A percentile compares a stretch with the other conserved stretches of the same genome.
Evolutionary conservation across 2,329 filamentous ascomycete genomes (phyloP).

Genomic region (Ophiocordyceps camponoti-rufipedis): DNA sequence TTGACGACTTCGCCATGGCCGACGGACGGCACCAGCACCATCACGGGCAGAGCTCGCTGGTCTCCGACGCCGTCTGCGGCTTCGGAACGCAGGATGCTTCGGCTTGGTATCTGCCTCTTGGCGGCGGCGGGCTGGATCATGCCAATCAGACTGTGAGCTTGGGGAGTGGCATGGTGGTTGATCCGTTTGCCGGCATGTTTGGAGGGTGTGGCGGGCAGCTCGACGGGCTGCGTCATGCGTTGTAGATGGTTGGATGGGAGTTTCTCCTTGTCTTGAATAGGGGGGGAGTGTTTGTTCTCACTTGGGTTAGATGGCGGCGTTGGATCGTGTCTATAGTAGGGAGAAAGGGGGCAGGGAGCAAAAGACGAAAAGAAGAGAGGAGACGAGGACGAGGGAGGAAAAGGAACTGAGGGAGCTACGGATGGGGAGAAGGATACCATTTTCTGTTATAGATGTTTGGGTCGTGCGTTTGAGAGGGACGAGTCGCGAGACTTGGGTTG

Average conservation of each 20-base stretch:
- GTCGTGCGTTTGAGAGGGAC: no score
- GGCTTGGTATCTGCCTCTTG: conserved; percentile 89
- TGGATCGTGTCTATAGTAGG: no score
- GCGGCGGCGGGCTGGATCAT: conserved; percentile 74
- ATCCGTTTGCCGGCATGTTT: conserved; percentile 32
- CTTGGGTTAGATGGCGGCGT: no score
- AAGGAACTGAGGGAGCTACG: background rate
- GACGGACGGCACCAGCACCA: conserved; percentile 9
- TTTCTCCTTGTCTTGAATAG: no score
- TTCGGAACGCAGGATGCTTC: conserved; percentile 29
- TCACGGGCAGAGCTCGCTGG: conserved; percentile 5
- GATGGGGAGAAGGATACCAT: background rate
- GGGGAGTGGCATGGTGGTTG: conserved; percentile 21
- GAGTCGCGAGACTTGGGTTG: no score
- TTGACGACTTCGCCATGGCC: conserved; percentile 42
- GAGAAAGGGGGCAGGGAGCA: no score
- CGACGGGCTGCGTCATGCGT: conserved; percentile 13
- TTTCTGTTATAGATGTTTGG: background rate
- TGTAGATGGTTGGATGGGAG: no score
- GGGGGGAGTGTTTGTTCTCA: no score
- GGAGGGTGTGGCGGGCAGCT: conserved; percentile 17
- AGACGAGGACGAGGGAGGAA: no score
- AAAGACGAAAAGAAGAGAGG: no score
- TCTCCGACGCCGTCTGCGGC: conserved; percentile 6
- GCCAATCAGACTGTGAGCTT: conserved; percentile 34